phyloP scores from a whole-genome alignment of 805 yeast species.

The Saccharomycopsis sp. region DNA sequence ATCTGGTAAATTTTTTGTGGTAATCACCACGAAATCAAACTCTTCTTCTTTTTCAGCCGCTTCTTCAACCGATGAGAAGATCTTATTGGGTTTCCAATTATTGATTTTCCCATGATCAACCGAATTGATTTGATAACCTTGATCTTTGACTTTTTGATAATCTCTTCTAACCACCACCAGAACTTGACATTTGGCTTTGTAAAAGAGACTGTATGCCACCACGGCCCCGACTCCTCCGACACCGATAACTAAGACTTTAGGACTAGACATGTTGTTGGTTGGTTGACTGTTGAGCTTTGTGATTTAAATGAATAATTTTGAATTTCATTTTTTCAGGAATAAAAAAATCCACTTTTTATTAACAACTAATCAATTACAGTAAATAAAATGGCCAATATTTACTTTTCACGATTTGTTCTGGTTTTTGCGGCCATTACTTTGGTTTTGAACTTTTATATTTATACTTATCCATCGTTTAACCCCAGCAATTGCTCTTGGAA shows the following conservation, averaged over 20 bases:
- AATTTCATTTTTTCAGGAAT: no score
- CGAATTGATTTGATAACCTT: conserved; percentile 53
- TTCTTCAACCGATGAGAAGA: conserved; percentile 33
- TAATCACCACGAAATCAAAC: conserved; percentile 51
- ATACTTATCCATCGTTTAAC: conserved; percentile 62
- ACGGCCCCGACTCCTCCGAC: conserved; percentile 84
- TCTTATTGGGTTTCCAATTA: conserved; percentile 45
- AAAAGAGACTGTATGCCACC: conserved; percentile 52
- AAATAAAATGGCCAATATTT: no score
- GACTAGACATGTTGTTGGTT: neutral
- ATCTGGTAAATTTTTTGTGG: conserved; percentile 65
- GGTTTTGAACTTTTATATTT: conserved; percentile 50
- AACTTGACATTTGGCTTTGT: conserved; percentile 38
- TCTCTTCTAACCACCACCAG: conserved; percentile 60
- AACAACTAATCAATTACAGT: no score
- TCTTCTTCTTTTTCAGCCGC: conserved; percentile 26
- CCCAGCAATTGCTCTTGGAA: conserved; percentile 54
- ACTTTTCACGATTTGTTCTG: no score
- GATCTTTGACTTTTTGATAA: conserved; percentile 37
- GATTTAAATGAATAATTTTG: no score
- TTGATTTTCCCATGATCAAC: conserved; percentile 47
- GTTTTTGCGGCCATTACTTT: no score
- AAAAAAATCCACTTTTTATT: no score
- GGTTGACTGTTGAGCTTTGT: no score
- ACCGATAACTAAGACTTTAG: conserved; percentile 53